Percentiles rank a stretch among this genome's conserved stretches.
phyloP scores from a whole-genome alignment of 2,329 filamentous ascomycete species.

The Aspergillus amoenus region DNA sequence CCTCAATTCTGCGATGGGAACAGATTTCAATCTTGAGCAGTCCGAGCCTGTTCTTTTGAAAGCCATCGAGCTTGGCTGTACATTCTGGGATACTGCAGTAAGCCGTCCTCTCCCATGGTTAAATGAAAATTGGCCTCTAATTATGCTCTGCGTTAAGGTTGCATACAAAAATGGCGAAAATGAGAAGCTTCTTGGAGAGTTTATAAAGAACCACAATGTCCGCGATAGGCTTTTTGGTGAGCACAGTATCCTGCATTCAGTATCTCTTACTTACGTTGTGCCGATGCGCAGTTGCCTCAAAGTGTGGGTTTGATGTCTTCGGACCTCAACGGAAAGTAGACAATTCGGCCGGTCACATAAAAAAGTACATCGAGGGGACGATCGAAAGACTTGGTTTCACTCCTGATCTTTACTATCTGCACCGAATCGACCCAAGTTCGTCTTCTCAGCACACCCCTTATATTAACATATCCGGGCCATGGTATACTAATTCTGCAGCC shows the following conservation, averaged over 20 bases:
- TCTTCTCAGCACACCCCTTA: background rate
- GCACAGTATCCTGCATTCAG: background rate
- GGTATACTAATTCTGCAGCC: background rate
- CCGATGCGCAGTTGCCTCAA: slow-evolving; percentile 45
- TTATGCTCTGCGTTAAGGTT: slow-evolving; percentile 31
- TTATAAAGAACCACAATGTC: slow-evolving; percentile 52
- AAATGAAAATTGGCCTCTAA: background rate
- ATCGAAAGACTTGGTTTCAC: slow-evolving; percentile 51
- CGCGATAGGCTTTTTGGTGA: slow-evolving; percentile 43
- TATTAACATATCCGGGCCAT: background rate
- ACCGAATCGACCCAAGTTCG: slow-evolving; percentile 48
- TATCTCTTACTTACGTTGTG: background rate
- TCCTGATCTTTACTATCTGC: slow-evolving; percentile 48
- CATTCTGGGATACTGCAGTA: slow-evolving; percentile 49
- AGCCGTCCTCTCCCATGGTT: slow-evolving; percentile 11
- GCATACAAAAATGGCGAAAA: slow-evolving; percentile 50
- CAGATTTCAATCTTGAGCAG: slow-evolving; percentile 44
- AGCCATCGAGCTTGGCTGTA: slow-evolving; percentile 49
- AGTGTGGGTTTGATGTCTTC: slow-evolving; percentile 47
- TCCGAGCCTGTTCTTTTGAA: slow-evolving; percentile 52
- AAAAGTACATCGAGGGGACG: slow-evolving; percentile 50
- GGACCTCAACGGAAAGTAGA: slow-evolving; percentile 35
- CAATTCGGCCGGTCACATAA: slow-evolving; percentile 49
- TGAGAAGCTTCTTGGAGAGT: slow-evolving; percentile 52
- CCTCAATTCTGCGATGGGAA: slow-evolving; percentile 46